Evolutionary conservation across 306 rosid genomes (phyloP), one percentile per base, ranked within the genome.

Genomic region (Vigna hirtella): DNA sequence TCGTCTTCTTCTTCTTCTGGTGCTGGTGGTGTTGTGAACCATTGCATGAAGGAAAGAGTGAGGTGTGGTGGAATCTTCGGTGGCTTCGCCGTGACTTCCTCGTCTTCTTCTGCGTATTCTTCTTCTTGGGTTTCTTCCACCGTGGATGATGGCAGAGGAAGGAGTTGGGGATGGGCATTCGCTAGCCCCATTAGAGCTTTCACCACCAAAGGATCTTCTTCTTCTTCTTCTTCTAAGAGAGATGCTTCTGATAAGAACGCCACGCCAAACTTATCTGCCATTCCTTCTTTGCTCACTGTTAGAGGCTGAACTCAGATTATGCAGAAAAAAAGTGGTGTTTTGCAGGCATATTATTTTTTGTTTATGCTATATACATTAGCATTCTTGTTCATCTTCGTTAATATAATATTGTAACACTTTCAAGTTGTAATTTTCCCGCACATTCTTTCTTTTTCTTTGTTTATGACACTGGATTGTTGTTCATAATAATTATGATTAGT

Each of bases 181-280:
- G 93, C 98, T 2, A 94, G 97, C 62, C 98, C 98, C 5, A 89
- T 94, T 84, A 90, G 97, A 88, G 96, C 96, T 50, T 94, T 94
- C 12, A 26, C 62, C 78, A 72, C 62, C 57, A 92, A 88, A 76
- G 50, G 49, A 1, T 43, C 49, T 30, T 30, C 32, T 30, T 30
- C 32, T 30, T 79, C 84, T 8, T 79, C 84, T 8, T 57, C 88
- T 49, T 84, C 86, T 4, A 90, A 88, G 76, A 83, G 87, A 62
- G 88, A 79, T 9, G 87, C 85, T 88, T 86, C 93, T 78, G 79
- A 78, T 34, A 89, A 90, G 62, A 89, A 76, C 57, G 48, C 71
- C 0, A 76, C 89, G 3, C 89, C 94, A 18, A 87, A 88, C 22
- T 76, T 92, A 38, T 80, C 91, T 3, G 85, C 85, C 8, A 85